These are phyloP conservation scores for Pseudovirgaria hyperparasitica DNA, from an alignment of 2,329 filamentous ascomycete genomes.

Conservation along the genomic window DNA sequence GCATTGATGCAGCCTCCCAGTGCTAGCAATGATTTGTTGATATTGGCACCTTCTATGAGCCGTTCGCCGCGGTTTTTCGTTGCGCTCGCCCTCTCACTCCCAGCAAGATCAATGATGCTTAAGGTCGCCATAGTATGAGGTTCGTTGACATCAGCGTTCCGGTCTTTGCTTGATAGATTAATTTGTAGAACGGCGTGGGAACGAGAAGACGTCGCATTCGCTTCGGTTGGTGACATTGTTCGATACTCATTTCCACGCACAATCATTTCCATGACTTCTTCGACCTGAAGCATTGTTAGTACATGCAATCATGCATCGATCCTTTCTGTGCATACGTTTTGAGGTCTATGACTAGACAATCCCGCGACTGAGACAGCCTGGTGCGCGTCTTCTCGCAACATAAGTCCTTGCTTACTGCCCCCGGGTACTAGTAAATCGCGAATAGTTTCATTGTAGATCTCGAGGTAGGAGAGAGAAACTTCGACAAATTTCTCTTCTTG, in stretches of 20 bases:
- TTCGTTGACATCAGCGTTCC: constrained; percentile 84
- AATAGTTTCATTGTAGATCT: constrained; percentile 99
- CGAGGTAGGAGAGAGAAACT: constrained; percentile 83
- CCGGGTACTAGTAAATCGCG: constrained; percentile 83
- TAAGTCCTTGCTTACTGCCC: constrained; percentile 70
- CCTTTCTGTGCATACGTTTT: constrained; percentile 54
- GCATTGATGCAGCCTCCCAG: constrained; percentile 97
- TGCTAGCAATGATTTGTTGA: constrained; percentile 95
- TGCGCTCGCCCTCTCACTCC: constrained; percentile 88
- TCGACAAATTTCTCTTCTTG: constrained; percentile 81
- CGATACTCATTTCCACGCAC: constrained; percentile 86
- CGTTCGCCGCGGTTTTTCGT: constrained; percentile 94
- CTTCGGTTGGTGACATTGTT: constrained; percentile 92
- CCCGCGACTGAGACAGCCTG: constrained; percentile 85
- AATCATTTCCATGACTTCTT: constrained; percentile 99
- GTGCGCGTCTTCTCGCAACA: constrained; percentile 89
- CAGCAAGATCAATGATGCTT: constrained; percentile 94
- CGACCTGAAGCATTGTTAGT: constrained; percentile 28
- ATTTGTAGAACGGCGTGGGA: constrained; percentile 97
- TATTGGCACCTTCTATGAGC: constrained; percentile 88
- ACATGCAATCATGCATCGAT: background rate
- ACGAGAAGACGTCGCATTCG: constrained; percentile 92
- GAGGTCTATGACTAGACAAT: constrained; percentile 79
- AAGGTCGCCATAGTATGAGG: constrained; percentile 96
- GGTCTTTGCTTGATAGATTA: constrained; percentile 87